A percentile compares a stretch with the other conserved stretches of the same genome.
These are phyloP conservation scores for Pythium rhizo-oryzae DNA, from an alignment of 352 stramenopile genomes.

Conservation along the genomic window DNA sequence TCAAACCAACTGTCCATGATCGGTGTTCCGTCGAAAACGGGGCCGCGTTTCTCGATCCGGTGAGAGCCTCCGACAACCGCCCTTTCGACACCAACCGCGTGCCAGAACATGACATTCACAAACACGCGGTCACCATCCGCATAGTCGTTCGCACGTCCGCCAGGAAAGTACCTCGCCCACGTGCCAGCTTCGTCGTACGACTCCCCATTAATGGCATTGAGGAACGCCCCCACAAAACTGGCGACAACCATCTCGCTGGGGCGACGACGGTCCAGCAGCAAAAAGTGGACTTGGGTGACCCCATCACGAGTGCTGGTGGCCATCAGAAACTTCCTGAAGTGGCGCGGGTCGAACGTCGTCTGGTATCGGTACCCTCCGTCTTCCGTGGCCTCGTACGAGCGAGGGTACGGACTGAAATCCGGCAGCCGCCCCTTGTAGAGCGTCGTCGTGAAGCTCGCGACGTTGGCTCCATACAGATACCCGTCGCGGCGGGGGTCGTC, in stretches of 20 bases:
- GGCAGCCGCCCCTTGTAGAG: slow-evolving; percentile 8
- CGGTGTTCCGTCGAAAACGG: neutral
- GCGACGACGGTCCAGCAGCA: neutral
- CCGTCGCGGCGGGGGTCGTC: slow-evolving; percentile 6
- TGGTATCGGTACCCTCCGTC: slow-evolving; percentile 7
- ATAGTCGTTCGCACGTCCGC: slow-evolving; percentile 16
- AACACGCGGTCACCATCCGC: neutral
- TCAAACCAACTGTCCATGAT: neutral
- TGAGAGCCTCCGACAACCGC: neutral
- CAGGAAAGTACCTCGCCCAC: slow-evolving; percentile 16
- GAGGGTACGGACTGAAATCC: slow-evolving; percentile 18
- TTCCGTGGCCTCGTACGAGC: neutral
- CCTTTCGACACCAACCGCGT: slow-evolving; percentile 1
- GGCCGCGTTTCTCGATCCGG: neutral
- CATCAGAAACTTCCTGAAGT: slow-evolving; percentile 19
- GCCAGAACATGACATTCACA: slow-evolving; percentile 27
- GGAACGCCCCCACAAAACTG: slow-evolving; percentile 1
- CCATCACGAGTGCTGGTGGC: neutral
- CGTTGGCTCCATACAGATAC: slow-evolving; percentile 6
- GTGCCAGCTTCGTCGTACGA: neutral
- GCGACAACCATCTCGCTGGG: neutral
- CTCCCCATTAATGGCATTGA: neutral
- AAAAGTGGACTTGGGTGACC: slow-evolving; percentile 8
- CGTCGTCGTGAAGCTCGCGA: slow-evolving; percentile 24
- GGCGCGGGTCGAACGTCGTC: slow-evolving; percentile 7